Conservation (phyloP, 805 yeast species). For the Nakazawaea sp. region DNA sequence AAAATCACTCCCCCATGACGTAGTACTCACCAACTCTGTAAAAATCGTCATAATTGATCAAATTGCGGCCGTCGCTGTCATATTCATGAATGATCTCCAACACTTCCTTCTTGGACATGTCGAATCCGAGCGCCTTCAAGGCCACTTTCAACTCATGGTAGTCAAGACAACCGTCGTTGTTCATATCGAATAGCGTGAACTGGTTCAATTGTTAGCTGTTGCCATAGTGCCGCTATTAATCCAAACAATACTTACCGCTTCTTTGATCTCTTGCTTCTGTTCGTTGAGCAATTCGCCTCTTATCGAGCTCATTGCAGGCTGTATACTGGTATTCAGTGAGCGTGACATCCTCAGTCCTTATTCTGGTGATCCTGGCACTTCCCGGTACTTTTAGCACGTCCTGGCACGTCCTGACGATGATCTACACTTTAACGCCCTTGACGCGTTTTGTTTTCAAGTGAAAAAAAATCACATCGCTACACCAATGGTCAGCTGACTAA, state of each 20-base stretch:
- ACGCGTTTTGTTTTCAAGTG: too few relatives aligned
- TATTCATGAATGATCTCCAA: conserved; percentile 73
- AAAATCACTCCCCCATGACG: too few relatives aligned
- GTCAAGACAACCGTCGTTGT: conserved; percentile 82
- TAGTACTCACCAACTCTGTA: conserved; percentile 54
- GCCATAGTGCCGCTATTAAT: too few relatives aligned
- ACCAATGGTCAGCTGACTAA: too few relatives aligned
- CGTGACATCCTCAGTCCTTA: conserved; percentile 2
- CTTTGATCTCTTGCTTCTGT: conserved; percentile 85
- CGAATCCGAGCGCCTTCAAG: conserved; percentile 89
- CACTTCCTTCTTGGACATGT: conserved; percentile 68
- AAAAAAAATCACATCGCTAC: too few relatives aligned
- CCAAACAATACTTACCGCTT: conserved; percentile 48
- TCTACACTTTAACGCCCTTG: too few relatives aligned
- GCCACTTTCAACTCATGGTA: conserved; percentile 94
- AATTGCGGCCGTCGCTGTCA: conserved; percentile 65
- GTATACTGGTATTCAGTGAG: conserved; percentile 1
- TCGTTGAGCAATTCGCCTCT: conserved; percentile 66
- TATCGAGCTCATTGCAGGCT: conserved; percentile 2
- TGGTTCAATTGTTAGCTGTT: too few relatives aligned
- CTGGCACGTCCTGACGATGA: too few relatives aligned
- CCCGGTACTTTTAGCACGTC: too few relatives aligned
- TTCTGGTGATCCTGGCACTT: conserved; percentile 10
- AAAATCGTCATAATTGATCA: conserved; percentile 78
- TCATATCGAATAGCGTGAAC: conserved; percentile 85